phyloP scores from a whole-genome alignment of 179 eudicot genomes.

The Pouteria campechiana region DNA sequence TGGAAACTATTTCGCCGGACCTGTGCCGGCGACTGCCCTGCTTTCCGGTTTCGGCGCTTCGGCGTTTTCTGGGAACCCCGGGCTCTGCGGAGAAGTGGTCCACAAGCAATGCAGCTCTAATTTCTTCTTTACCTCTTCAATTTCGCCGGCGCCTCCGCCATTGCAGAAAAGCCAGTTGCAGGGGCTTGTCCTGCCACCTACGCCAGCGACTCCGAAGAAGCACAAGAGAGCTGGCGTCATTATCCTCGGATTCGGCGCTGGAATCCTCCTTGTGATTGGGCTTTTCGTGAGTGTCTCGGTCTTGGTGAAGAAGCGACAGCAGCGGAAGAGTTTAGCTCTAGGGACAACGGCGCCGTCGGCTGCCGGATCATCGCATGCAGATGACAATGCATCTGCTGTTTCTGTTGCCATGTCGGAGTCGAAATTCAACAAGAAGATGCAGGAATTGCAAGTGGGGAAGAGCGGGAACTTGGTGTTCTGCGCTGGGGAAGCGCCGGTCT shows the following conservation, averaged over 20 bases:
- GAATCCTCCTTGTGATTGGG: conserved; percentile 15
- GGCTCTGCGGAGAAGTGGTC: conserved; percentile 55
- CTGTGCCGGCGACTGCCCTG: conserved; percentile 41
- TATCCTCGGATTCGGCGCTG: conserved; percentile 21
- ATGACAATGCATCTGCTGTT: conserved; percentile 3
- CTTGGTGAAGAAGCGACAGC: conserved; percentile 6
- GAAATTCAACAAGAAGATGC: conserved; percentile 26
- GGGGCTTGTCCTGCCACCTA: conserved; percentile 12
- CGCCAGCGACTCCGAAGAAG: conserved; percentile 6
- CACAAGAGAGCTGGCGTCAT: conserved; percentile 22
- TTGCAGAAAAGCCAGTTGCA: conserved; percentile 12
- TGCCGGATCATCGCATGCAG: background rate
- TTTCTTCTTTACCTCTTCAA: conserved; percentile 42
- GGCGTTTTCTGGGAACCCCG: conserved; percentile 43
- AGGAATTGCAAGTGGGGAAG: conserved; percentile 21
- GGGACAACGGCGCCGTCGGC: background rate
- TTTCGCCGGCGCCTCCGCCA: conserved; percentile 16
- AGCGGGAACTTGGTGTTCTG: conserved; percentile 55
- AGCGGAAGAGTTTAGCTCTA: background rate
- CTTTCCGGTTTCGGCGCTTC: conserved; percentile 25
- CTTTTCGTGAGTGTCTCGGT: conserved; percentile 14
- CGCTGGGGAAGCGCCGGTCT: conserved; percentile 32
- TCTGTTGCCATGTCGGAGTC: conserved; percentile 22
- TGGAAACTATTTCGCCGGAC: conserved; percentile 49
- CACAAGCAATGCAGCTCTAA: conserved; percentile 29